These are phyloP conservation scores for Peterozyma toletana DNA, from an alignment of 805 yeast species.

Conservation along the genomic window DNA sequence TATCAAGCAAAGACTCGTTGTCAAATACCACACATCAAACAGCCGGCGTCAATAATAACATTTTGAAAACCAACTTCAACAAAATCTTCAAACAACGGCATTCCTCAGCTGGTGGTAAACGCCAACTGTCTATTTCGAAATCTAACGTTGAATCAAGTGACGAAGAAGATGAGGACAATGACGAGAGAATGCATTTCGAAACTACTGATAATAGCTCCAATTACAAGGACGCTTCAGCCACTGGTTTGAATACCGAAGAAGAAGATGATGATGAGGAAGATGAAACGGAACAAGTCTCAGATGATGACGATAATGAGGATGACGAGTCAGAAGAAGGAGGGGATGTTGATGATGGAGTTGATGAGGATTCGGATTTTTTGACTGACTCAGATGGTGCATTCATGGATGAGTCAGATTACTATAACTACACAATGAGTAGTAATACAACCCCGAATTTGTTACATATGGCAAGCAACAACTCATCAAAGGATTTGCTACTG, in stretches of 20 bases:
- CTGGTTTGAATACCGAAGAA: constrained; percentile 7
- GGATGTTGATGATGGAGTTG: constrained; percentile 22
- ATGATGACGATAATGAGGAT: constrained; percentile 15
- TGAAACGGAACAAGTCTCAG: constrained; percentile 1
- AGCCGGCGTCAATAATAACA: too few species aligned
- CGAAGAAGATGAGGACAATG: constrained; percentile 16
- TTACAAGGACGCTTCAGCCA: constrained; percentile 8
- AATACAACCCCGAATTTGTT: neutral
- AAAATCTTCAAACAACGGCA: too few species aligned
- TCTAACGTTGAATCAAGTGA: constrained; percentile 2
- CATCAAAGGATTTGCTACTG: neutral
- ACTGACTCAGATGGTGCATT: constrained; percentile 35
- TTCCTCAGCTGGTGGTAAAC: too few species aligned
- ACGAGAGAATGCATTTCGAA: constrained; percentile 9
- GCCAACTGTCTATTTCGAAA: too few species aligned
- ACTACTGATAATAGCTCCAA: constrained; percentile 2
- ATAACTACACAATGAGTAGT: neutral
- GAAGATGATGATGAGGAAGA: constrained; percentile 11
- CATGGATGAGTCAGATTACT: constrained; percentile 18
- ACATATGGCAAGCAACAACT: constrained; percentile 1
- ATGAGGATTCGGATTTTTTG: constrained; percentile 25
- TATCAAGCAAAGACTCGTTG: too few species aligned
- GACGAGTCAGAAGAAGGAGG: constrained; percentile 17
- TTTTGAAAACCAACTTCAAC: too few species aligned
- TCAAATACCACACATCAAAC: too few species aligned